Evolutionary conservation across 1,284 basidiomycete genomes (phyloP), one percentile per base, ranked within the genome.

Genomic region (Marasmius sp.): DNA sequence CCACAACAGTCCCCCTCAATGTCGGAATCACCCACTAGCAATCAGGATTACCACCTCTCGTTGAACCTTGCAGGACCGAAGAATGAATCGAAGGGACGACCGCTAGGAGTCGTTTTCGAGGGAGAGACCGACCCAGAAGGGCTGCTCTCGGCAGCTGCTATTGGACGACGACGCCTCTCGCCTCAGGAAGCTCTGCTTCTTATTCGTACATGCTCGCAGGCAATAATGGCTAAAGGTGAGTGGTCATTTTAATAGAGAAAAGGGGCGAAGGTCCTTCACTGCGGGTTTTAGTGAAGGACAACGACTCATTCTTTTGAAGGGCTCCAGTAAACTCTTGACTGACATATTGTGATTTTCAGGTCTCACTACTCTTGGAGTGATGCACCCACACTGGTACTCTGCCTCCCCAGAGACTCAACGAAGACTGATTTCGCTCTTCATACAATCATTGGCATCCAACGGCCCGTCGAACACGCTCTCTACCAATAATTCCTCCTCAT

Each of bases 371-470:
- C 85, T 90, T 55, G 90, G 90, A 36, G 80, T 92, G 47, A 92
- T 92, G 88, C 87, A 89, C 68, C 89, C 91, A 5, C 87, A 92
- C 70, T 92, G 88, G 89, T 80, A 89, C 69, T 88, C 89, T 49
- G 79, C 90, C 16, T 90, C 88, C 16, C 83, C 84, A 9, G 82
- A 85, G 10, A 74, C 81, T 37, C 91, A 92, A 71, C 84, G 83
- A 67, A 84, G 77, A 68, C 84, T 92, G 39, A 85, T 91, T 59
- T 88, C 88, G 22, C 80, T 87, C 62, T 92, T 87, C 74, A 78
- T 92, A 65, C 83, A 82, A 65, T 89, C 89, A 6, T 77, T 89
- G 71, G 74, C 79, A 67, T 69, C 81, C 48, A 78, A 78, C 65
- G 77, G 65, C 66, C 72, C 77, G 47, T 75, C 71, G 62, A 74